phyloP scores from a whole-genome alignment of 805 yeast species.

The Ogataea kodamae region DNA sequence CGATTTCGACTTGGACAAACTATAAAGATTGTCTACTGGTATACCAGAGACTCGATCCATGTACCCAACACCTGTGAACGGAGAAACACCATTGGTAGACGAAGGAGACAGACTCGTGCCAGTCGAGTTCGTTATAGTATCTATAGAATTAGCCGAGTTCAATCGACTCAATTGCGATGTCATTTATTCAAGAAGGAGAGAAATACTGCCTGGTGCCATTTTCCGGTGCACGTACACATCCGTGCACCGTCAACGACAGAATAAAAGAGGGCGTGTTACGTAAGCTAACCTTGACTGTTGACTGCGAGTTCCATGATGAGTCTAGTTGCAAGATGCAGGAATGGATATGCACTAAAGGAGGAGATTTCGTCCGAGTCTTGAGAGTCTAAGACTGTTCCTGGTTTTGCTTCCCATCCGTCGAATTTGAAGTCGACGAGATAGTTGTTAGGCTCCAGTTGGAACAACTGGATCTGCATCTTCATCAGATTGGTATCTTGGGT shows the following conservation, averaged over 20 bases:
- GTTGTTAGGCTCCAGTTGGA: slow-evolving; percentile 93
- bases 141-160: slow-evolving; percentile 7
- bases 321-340: slow-evolving; percentile 85
- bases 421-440: slow-evolving; percentile 95
- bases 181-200: too few species aligned
- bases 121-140: slow-evolving; percentile 4
- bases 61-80: slow-evolving; percentile 4
- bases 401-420: slow-evolving; percentile 85
- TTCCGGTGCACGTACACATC: too few species aligned
- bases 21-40: slow-evolving; percentile 11
- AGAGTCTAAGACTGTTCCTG: slow-evolving; percentile 32
- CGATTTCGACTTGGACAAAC: slow-evolving; percentile 23
- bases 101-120: slow-evolving; percentile 12
- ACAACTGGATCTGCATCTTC: slow-evolving; percentile 96
- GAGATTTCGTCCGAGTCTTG: slow-evolving; percentile 67
- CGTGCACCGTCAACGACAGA: too few species aligned
- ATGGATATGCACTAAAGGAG: slow-evolving; percentile 94
- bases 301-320: slow-evolving; percentile 96
- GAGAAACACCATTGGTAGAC: slow-evolving; percentile 9
- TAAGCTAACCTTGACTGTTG: slow-evolving; percentile 59
- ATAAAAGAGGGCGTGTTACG: too few species aligned
- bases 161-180: slow-evolving; percentile 2
- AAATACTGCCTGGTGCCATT: too few species aligned
- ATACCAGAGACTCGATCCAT: not conserved
- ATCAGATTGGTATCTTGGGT: slow-evolving; percentile 57